phyloP scores from a whole-genome alignment of 2,329 filamentous ascomycete genomes.

The Diplocarpon mali region DNA sequence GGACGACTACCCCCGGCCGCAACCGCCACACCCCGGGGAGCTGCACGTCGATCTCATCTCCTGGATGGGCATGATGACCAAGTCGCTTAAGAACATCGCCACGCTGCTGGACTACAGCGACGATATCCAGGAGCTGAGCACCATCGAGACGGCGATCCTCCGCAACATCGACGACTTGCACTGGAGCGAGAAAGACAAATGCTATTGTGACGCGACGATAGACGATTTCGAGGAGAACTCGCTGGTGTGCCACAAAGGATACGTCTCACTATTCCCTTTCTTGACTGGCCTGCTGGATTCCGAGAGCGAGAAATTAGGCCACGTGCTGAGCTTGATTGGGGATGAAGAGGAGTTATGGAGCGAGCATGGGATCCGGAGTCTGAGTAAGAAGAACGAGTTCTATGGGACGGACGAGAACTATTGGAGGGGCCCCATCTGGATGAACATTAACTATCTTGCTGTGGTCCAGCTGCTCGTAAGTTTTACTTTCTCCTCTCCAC shows the following conservation, averaged over 20 bases:
- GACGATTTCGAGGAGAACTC: constrained; percentile 87
- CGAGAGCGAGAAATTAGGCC: constrained; percentile 63
- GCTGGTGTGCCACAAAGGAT: constrained; percentile 93
- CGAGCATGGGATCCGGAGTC: constrained; percentile 73
- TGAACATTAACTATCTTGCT: constrained; percentile 90
- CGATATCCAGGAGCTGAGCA: constrained; percentile 61
- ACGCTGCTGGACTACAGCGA: constrained; percentile 63
- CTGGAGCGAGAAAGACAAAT: constrained; percentile 71
- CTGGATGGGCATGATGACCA: constrained; percentile 96
- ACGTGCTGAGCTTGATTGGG: constrained; percentile 64
- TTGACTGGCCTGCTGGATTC: constrained; percentile 67
- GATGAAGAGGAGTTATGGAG: constrained; percentile 87
- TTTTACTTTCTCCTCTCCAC: constrained; percentile 16
- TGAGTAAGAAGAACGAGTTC: constrained; percentile 71
- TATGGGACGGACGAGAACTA: constrained; percentile 95
- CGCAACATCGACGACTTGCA: constrained; percentile 87
- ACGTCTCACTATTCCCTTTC: constrained; percentile 89
- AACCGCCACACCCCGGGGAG: constrained; percentile 91
- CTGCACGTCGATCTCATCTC: constrained; percentile 89
- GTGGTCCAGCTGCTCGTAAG: constrained; percentile 67
- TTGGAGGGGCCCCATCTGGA: constrained; percentile 91
- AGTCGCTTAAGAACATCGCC: constrained; percentile 72
- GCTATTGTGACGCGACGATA: constrained; percentile 90
- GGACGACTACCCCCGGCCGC: constrained; percentile 89
- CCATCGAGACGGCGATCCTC: constrained; percentile 64